Conservation (phyloP, 2,329 filamentous ascomycete species). For the Exophiala alcalophila region DNA sequence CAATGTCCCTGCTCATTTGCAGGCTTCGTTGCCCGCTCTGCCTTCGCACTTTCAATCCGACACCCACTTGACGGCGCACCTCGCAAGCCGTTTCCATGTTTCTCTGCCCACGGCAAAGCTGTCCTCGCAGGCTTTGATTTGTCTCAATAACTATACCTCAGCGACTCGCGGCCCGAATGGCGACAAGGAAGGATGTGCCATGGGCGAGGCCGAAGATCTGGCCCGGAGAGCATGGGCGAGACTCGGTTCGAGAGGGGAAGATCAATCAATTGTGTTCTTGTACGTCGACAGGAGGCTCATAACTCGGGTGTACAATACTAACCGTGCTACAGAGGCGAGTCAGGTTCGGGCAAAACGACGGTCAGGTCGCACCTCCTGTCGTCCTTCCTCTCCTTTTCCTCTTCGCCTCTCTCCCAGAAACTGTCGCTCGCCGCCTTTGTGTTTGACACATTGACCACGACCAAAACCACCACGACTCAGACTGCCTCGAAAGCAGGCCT, state of each 20-base stretch:
- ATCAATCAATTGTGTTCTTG: slow-evolving; percentile 90
- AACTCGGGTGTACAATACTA: slow-evolving; percentile 30
- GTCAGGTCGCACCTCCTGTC: slow-evolving; percentile 84
- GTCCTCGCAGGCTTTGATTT: slow-evolving; percentile 86
- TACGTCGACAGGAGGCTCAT: slow-evolving; percentile 50
- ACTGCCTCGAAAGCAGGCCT: slow-evolving; percentile 94
- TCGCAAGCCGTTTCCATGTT: slow-evolving; percentile 72
- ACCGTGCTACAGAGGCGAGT: slow-evolving; percentile 72
- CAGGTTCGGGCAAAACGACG: slow-evolving; percentile 93
- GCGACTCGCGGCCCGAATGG: slow-evolving; percentile 87
- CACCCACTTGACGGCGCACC: slow-evolving; percentile 51
- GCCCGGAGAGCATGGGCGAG: slow-evolving; percentile 81
- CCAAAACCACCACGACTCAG: slow-evolving; percentile 91
- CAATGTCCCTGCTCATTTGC: slow-evolving; percentile 60
- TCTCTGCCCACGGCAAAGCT: slow-evolving; percentile 82
- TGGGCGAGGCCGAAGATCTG: slow-evolving; percentile 88
- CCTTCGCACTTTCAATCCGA: slow-evolving; percentile 64
- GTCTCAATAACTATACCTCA: slow-evolving; percentile 90
- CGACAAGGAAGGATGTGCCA: slow-evolving; percentile 83
- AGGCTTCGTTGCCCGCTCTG: slow-evolving; percentile 82
- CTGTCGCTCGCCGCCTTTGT: slow-evolving; percentile 90
- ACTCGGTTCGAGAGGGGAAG: slow-evolving; percentile 83
- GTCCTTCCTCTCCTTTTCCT: slow-evolving; percentile 81
- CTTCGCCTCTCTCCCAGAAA: slow-evolving; percentile 89
- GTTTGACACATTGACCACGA: slow-evolving; percentile 94